phyloP scores from a whole-genome alignment of 2,329 filamentous ascomycete genomes.

The Graphiopsis chlorocephala region DNA sequence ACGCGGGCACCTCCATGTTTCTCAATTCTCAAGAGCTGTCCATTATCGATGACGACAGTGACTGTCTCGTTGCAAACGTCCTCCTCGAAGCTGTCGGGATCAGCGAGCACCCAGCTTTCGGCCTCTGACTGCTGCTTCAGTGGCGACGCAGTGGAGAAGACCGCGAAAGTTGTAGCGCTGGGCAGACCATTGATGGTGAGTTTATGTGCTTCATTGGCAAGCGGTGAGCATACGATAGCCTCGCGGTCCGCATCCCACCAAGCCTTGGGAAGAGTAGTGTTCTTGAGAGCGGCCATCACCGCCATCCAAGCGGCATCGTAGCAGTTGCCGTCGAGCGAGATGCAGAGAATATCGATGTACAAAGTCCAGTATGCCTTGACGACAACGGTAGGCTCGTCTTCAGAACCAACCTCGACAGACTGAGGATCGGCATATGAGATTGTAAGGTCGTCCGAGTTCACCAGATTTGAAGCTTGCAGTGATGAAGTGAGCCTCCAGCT shows the following conservation, averaged over 20 bases:
- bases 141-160: conserved; percentile 63
- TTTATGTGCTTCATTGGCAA: conserved; percentile 51
- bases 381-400: conserved; percentile 47
- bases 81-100: conserved; percentile 90
- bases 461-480: conserved; percentile 66
- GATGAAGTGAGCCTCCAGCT: conserved; percentile 76
- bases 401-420: conserved; percentile 35
- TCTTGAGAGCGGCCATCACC: conserved; percentile 72
- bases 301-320: conserved; percentile 90
- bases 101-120: conserved; percentile 70
- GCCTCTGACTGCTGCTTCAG: conserved; percentile 45
- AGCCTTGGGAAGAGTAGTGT: conserved; percentile 74
- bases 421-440: conserved; percentile 56
- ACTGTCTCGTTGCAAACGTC: conserved; percentile 76
- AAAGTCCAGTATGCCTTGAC: conserved; percentile 91
- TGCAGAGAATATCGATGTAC: conserved; percentile 92
- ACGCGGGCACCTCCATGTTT: conserved; percentile 78
- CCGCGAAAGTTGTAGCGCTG: conserved; percentile 71
- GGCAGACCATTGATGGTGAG: conserved; percentile 66
- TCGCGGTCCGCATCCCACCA: conserved; percentile 82
- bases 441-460: conserved; percentile 66
- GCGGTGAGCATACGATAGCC: conserved; percentile 70
- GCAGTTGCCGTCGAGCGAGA: conserved; percentile 86
- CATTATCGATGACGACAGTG: conserved; percentile 60
- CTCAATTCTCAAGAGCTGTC: conserved; percentile 67